Evolutionary conservation across 148 eudicot genomes (phyloP), one percentile per base, ranked within the genome.

Genomic region (Dysphania ambrosioides): DNA sequence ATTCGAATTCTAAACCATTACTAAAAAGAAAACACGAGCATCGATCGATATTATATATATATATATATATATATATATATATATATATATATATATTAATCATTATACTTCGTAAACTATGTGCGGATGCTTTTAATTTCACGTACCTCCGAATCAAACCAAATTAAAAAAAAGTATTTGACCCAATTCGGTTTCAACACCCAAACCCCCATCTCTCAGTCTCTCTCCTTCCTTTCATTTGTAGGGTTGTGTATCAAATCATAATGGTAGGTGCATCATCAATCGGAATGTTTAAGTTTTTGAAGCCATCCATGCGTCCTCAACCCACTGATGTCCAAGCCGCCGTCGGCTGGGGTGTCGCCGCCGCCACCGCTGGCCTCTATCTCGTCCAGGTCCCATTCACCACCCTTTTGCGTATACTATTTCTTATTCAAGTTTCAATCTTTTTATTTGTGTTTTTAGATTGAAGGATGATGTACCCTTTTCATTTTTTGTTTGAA

Each of bases 301-400:
- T 84, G 32, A 81, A 77, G 68, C 86, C 84, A 23, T 67, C 79
- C 15, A 71, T 65, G 80, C 79, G 77, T 23, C 85, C 82, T 29
- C 86, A 88, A 41, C 10, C 87, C 60, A 42, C 81, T 34, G 90
- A 87, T 57, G 6, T 91, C 31, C 86, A 89, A 84, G 88, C 97
- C 66, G 97, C 93, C 79, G 91, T 84, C 66, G 82, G 79, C 5
- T 91, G 97, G 97, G 97, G 97, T 41, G 83, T 83, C 72, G 91
- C 93, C 73, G 93, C 86, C 79, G 81, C 75, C 58, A 60, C 87
- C 69, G 74, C 77, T 60, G 97, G 87, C 41, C 40, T 89, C 67
- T 89, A 82, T 59, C 69, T 91, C 56, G 83, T 91, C 70, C 97
- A 91, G 93, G 97, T 91, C n/a, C n/a, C n/a, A n/a, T n/a, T n/a